Evolutionary conservation across 176 grass and related monocot genomes (phyloP).

Genomic region (Avena atlantica): DNA sequence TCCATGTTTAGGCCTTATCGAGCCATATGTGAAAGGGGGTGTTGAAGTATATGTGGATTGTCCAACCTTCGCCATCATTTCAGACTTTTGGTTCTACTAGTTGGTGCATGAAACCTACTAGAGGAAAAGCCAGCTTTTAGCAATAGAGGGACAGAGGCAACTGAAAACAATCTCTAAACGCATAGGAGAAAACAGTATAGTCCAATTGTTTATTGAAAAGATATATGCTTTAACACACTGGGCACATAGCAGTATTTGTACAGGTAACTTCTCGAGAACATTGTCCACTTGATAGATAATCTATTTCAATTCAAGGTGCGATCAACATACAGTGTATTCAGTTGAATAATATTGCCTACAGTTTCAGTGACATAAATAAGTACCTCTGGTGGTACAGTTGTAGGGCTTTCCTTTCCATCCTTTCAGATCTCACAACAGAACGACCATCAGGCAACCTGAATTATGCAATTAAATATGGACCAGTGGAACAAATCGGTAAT

Average conservation of each 20-base stretch:
- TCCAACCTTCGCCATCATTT: neutral
- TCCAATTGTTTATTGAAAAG: neutral
- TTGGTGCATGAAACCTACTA: neutral
- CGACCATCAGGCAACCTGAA: slow-evolving; percentile 76
- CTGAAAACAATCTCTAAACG: neutral
- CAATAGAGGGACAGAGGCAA: neutral
- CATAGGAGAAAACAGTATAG: slow-evolving; percentile 20
- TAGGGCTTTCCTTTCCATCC: slow-evolving; percentile 77
- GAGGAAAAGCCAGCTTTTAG: neutral
- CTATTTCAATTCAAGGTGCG: slow-evolving; percentile 13
- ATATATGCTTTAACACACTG: slow-evolving; percentile 3
- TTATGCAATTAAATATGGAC: slow-evolving; percentile 39
- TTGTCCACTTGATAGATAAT: slow-evolving; percentile 27
- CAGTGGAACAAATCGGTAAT: slow-evolving; percentile 13
- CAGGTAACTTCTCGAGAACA: neutral
- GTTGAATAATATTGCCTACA: neutral
- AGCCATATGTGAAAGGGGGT: neutral
- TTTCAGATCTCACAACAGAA: slow-evolving; percentile 89
- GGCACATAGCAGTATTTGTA: neutral
- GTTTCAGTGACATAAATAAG: slow-evolving; percentile 26
- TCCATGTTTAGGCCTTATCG: too few relatives aligned
- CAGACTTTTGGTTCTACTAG: neutral
- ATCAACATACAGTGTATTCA: slow-evolving; percentile 1
- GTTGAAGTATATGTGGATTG: neutral
- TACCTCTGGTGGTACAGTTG: slow-evolving; percentile 84